Percentiles rank a stretch among this genome's conserved stretches.
These are phyloP conservation scores for Gossypium longicalyx DNA, from an alignment of 345 rosid genomes.

Conservation along the genomic window DNA sequence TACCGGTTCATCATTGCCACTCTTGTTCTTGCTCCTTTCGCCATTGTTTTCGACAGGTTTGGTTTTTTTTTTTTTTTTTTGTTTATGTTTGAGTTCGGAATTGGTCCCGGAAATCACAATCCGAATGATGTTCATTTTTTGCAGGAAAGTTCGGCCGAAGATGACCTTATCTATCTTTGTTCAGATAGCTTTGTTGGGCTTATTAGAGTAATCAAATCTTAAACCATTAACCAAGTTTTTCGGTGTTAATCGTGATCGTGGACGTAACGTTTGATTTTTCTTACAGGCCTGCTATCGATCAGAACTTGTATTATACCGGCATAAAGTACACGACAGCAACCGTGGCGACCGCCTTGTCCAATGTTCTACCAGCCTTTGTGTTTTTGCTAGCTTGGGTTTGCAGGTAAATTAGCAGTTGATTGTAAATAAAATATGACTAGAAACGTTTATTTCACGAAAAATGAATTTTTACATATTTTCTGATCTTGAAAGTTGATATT, in stretches of 20 bases:
- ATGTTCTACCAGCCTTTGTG: conserved; percentile 78
- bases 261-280: background rate
- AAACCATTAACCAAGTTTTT: background rate
- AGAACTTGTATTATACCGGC: conserved; percentile 68
- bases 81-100: background rate
- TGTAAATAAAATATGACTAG: too few relatives aligned
- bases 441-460: background rate
- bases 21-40: conserved; percentile 62
- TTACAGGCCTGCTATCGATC: conserved; percentile 60
- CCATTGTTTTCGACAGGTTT: conserved; percentile 65
- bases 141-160: conserved; percentile 78
- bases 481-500: background rate
- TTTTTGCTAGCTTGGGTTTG: conserved; percentile 80
- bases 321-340: conserved; percentile 86
- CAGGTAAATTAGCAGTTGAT: conserved; percentile 32
- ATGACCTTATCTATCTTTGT: conserved; percentile 59
- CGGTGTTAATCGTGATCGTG: background rate
- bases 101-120: background rate
- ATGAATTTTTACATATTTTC: too few relatives aligned
- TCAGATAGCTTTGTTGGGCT: conserved; percentile 35
- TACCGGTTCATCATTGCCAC: conserved; percentile 67
- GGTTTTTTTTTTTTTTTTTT: too few relatives aligned
- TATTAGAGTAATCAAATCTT: conserved; percentile 16
- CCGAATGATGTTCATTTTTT: background rate
- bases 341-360: conserved; percentile 68